Conservation (phyloP, 1,139 yeast genomes). For the Blastobotrys ciferrii region DNA sequence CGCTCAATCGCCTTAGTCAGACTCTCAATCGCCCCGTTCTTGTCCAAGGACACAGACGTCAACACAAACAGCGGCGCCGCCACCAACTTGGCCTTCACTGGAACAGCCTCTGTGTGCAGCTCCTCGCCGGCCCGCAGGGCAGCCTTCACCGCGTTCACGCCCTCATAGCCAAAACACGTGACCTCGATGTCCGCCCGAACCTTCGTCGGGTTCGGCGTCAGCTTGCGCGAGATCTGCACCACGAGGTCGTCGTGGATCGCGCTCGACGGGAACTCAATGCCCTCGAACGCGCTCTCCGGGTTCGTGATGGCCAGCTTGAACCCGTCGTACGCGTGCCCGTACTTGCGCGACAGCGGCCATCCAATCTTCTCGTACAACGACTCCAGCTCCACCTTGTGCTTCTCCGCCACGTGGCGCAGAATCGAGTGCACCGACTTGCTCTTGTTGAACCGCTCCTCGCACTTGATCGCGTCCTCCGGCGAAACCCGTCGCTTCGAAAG, state of each 20-base stretch:
- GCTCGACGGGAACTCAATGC: slow-evolving; percentile 64
- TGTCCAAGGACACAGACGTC: slow-evolving; percentile 90
- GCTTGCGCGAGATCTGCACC: slow-evolving; percentile 82
- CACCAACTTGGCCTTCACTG: slow-evolving; percentile 86
- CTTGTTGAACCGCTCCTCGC: slow-evolving; percentile 97
- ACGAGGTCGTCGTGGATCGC: slow-evolving; percentile 80
- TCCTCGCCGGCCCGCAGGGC: slow-evolving; percentile 88
- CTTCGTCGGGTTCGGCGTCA: slow-evolving; percentile 97
- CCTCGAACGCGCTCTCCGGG: slow-evolving; percentile 78
- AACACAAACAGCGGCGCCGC: slow-evolving; percentile 97
- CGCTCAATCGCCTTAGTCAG: slow-evolving; percentile 77
- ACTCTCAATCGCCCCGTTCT: slow-evolving; percentile 77
- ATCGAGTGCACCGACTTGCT: slow-evolving; percentile 97
- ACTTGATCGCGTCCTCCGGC: slow-evolving; percentile 94
- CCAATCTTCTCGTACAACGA: slow-evolving; percentile 83
- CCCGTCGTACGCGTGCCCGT: slow-evolving; percentile 97
- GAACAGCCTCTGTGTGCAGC: slow-evolving; percentile 75
- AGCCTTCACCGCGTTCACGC: slow-evolving; percentile 92
- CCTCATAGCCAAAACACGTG: slow-evolving; percentile 95
- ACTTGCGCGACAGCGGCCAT: slow-evolving; percentile 95
- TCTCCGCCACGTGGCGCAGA: slow-evolving; percentile 97
- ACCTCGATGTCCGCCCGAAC: slow-evolving; percentile 98
- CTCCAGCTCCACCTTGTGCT: slow-evolving; percentile 84
- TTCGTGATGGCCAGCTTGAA: slow-evolving; percentile 95
- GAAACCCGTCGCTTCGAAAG: slow-evolving; percentile 96